Percentiles rank a stretch among this genome's conserved stretches.
Evolutionary conservation across 352 stramenopile genomes (phyloP).

Genomic region (Phytophthora gonapodyides): DNA sequence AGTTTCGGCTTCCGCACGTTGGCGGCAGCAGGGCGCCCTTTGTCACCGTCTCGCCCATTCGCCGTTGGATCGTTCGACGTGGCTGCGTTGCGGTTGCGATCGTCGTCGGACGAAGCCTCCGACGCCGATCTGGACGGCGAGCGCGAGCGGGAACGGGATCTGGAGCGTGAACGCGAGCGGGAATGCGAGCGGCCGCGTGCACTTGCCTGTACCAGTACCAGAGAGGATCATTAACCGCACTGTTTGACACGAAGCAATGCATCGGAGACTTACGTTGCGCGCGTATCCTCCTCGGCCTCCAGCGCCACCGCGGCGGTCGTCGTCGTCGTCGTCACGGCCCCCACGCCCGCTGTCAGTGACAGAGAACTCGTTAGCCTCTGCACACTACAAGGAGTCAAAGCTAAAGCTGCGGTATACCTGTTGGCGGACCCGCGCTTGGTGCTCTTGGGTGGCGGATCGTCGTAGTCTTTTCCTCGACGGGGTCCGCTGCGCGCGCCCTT

Average conservation of each 20-base stretch:
- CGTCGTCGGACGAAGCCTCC: slow-evolving; percentile 67
- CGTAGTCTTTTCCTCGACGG: slow-evolving; percentile 50
- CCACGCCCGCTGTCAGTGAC: slow-evolving; percentile 26
- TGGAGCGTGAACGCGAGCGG: slow-evolving; percentile 48
- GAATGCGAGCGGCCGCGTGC: slow-evolving; percentile 49
- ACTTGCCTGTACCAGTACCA: slow-evolving; percentile 24
- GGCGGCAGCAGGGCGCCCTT: slow-evolving; percentile 33
- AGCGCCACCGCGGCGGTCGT: slow-evolving; percentile 38
- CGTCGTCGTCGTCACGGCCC: slow-evolving; percentile 63
- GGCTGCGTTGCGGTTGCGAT: slow-evolving; percentile 59
- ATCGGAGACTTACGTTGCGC: slow-evolving; percentile 47
- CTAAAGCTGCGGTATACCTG: slow-evolving; percentile 1
- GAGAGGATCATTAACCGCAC: slow-evolving; percentile 11
- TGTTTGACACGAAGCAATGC: background rate
- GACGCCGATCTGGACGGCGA: slow-evolving; percentile 66
- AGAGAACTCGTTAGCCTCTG: slow-evolving; percentile 4
- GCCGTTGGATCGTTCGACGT: slow-evolving; percentile 63
- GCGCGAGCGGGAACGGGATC: slow-evolving; percentile 53
- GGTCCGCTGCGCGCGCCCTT: slow-evolving; percentile 26
- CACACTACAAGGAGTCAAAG: background rate
- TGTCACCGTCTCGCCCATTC: slow-evolving; percentile 24
- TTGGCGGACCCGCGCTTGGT: slow-evolving; percentile 36
- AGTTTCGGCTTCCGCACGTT: slow-evolving; percentile 75
- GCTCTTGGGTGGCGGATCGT: slow-evolving; percentile 33
- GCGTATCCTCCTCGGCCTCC: slow-evolving; percentile 22